Percentiles rank a stretch among this genome's conserved stretches.
Conservation (phyloP, 2,329 filamentous ascomycete species). For the Dactylellina cionopaga region DNA sequence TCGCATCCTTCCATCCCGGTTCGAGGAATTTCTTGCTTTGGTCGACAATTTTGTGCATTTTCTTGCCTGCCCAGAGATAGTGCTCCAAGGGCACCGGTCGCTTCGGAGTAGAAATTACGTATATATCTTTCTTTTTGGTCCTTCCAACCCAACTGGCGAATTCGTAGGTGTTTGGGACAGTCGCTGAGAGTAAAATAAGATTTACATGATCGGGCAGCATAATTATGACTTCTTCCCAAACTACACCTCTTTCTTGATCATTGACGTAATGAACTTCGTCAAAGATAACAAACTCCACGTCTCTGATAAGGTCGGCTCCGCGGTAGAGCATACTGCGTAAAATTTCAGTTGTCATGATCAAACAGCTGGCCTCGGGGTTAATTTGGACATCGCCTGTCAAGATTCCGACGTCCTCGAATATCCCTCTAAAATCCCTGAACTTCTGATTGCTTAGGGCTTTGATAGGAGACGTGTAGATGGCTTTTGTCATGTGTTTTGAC, state of each 20-base stretch:
- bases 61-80: conserved; percentile 93
- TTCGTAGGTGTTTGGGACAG: conserved; percentile 95
- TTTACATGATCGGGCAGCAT: conserved; percentile 98
- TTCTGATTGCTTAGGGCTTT: conserved; percentile 99
- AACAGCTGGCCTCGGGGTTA: conserved; percentile 93
- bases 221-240: conserved; percentile 99
- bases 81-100: conserved; percentile 94
- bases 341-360: conserved; percentile 99
- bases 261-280: conserved; percentile 99
- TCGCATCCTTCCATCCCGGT: conserved; percentile 91
- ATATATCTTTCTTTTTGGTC: conserved; percentile 98
- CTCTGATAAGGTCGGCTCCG: conserved; percentile 92
- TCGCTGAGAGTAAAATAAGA: conserved; percentile 91
- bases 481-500: conserved; percentile 98
- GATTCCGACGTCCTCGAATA: conserved; percentile 95
- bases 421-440: conserved; percentile 89
- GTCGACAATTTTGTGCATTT: conserved; percentile 93
- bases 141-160: conserved; percentile 98
- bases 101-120: conserved; percentile 97
- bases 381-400: conserved; percentile 98
- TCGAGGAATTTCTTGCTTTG: conserved; percentile 84
- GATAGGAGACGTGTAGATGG: conserved; percentile 98
- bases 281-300: conserved; percentile 98
- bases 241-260: conserved; percentile 87
- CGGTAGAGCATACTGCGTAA: conserved; percentile 97